A percentile compares a stretch with the other conserved stretches of the same genome.
Conservation (phyloP, 2,329 filamentous ascomycete species). For the Microascus cirrosus region DNA sequence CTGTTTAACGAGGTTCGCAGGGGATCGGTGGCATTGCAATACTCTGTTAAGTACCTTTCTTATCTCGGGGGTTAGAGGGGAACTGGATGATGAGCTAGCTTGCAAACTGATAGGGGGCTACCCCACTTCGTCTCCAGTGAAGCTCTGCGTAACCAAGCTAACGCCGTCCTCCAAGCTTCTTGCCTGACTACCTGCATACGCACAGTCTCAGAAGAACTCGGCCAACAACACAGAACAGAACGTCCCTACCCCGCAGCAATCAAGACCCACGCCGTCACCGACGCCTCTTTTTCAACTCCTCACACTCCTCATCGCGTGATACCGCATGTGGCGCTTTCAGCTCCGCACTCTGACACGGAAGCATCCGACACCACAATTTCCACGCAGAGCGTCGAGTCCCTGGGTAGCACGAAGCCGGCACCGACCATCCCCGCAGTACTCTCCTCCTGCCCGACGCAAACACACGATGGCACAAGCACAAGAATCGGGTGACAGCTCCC, state of each 20-base stretch:
- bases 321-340: neutral
- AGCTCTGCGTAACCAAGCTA: too few relatives aligned
- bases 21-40: too few relatives aligned
- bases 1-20: too few relatives aligned
- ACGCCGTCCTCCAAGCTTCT: neutral
- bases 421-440: neutral
- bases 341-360: neutral
- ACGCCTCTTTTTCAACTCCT: neutral
- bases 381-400: neutral
- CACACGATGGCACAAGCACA: slow-evolving; percentile 1
- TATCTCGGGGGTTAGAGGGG: too few relatives aligned
- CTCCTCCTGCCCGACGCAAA: neutral
- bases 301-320: neutral
- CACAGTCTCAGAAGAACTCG: neutral
- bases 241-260: neutral
- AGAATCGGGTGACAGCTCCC: neutral
- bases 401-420: neutral
- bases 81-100: too few relatives aligned
- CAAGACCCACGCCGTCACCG: neutral
- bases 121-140: too few relatives aligned
- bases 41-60: too few relatives aligned
- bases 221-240: neutral
- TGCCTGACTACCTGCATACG: neutral
- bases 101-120: too few relatives aligned
- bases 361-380: neutral